A percentile compares a stretch with the other conserved stretches of the same genome.
Evolutionary conservation across 2,329 filamentous ascomycete species (phyloP).

Genomic region (Bretziella fagacearum): DNA sequence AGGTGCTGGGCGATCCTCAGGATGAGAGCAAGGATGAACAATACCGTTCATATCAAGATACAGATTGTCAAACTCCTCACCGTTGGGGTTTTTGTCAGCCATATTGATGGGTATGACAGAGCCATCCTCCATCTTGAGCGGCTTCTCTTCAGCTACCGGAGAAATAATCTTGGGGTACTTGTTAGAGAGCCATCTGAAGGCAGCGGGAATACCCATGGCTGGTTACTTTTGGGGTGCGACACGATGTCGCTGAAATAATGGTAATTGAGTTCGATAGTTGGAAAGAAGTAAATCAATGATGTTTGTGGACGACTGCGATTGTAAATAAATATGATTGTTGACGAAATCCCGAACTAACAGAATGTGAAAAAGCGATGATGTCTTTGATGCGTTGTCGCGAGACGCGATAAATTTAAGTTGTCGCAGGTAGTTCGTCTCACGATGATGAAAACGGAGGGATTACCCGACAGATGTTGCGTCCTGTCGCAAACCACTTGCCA

Average conservation of each 20-base stretch:
- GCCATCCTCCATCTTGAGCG: constrained; percentile 65
- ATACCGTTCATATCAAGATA: constrained; percentile 99
- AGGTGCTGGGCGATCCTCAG: constrained; percentile 79
- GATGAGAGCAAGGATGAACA: constrained; percentile 95
- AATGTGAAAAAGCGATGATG: no score
- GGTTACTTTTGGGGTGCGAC: background rate
- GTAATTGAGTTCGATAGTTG: no score
- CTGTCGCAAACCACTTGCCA: background rate
- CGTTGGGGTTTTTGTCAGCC: constrained; percentile 78
- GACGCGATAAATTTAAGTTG: background rate
- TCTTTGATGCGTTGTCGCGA: no score
- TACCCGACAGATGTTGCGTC: no score
- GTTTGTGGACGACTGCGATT: background rate
- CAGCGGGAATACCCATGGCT: constrained; percentile 81
- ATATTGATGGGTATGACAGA: constrained; percentile 70
- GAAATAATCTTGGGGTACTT: constrained; percentile 98
- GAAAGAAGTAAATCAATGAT: background rate
- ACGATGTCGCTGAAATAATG: background rate
- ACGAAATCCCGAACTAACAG: no score
- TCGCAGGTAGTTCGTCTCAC: background rate
- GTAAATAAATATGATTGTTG: background rate
- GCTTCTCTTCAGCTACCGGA: constrained; percentile 70
- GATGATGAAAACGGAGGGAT: background rate
- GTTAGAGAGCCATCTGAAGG: constrained; percentile 90
- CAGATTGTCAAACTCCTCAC: constrained; percentile 93